Evolutionary conservation across 2,329 filamentous ascomycete species (phyloP).

Genomic region (Ophiosphaerella korrae): DNA sequence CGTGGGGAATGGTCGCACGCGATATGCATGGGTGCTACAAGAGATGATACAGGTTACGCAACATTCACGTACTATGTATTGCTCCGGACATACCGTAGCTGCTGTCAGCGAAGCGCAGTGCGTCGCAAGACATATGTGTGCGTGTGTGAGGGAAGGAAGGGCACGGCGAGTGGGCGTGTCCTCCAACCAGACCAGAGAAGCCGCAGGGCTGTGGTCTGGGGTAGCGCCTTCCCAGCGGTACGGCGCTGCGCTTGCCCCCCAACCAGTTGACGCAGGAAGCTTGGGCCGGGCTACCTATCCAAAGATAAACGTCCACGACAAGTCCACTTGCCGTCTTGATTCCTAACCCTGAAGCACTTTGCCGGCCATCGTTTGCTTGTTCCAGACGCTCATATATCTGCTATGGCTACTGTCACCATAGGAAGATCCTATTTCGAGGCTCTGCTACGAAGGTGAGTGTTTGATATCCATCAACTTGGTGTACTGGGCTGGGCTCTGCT

Average conservation of each 20-base stretch:
- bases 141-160: not conserved
- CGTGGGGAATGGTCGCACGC: slow-evolving; percentile 8
- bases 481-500: slow-evolving; percentile 21
- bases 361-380: slow-evolving; percentile 9
- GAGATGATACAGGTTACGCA: not conserved
- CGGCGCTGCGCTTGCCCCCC: slow-evolving; percentile 14
- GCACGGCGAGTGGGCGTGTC: too few relatives aligned
- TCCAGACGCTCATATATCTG: slow-evolving; percentile 15
- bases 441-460: slow-evolving; percentile 63
- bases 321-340: slow-evolving; percentile 4
- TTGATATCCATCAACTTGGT: slow-evolving; percentile 1
- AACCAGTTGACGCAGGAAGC: slow-evolving; percentile 15
- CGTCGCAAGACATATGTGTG: not conserved
- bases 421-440: slow-evolving; percentile 66
- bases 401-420: slow-evolving; percentile 60
- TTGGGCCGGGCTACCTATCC: slow-evolving; percentile 19
- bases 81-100: too few relatives aligned
- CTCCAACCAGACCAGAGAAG: not conserved
- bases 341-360: slow-evolving; percentile 9
- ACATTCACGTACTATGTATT: not conserved
- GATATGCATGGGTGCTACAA: slow-evolving; percentile 2
- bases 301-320: slow-evolving; percentile 23
- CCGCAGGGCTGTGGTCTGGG: slow-evolving; percentile 8
- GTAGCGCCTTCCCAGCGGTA: slow-evolving; percentile 23
- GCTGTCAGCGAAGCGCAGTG: not conserved